A percentile compares a stretch with the other conserved stretches of the same genome.
Conservation (phyloP, 108 stramenopile species). For the Cylindrotheca closterium region DNA sequence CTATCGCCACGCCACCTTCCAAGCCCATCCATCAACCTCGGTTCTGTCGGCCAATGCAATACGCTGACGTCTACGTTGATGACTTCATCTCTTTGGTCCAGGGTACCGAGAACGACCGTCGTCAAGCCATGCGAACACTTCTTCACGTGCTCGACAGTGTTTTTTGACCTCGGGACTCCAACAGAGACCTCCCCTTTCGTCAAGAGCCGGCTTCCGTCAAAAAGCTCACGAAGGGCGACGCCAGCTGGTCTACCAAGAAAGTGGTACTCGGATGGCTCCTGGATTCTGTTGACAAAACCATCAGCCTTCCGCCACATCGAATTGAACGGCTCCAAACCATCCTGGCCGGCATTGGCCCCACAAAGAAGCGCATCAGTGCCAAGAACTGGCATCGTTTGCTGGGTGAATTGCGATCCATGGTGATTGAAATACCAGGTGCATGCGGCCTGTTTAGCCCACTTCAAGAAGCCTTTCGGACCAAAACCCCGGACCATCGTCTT, state of each 20-base stretch:
- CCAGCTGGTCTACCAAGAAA: too few species aligned
- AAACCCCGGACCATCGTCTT: too few species aligned
- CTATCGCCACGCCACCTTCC: too few species aligned
- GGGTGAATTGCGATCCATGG: too few species aligned
- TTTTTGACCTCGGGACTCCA: constrained; percentile 14
- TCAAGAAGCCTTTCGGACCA: too few species aligned
- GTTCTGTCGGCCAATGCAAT: constrained; percentile 3
- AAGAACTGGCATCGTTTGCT: too few species aligned
- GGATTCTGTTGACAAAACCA: too few species aligned
- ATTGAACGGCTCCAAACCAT: constrained; percentile 10
- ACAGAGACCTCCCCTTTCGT: constrained; percentile 20
- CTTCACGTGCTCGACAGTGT: constrained; percentile 34
- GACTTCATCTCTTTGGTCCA: constrained; percentile 37
- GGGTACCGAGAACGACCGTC: constrained; percentile 10
- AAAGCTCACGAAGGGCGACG: constrained; percentile 33
- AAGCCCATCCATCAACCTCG: background rate
- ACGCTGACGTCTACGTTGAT: constrained; percentile 45
- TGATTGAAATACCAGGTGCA: background rate
- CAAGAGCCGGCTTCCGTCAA: constrained; percentile 34
- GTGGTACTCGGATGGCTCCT: too few species aligned
- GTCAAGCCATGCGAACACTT: constrained; percentile 11
- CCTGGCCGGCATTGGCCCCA: too few species aligned
- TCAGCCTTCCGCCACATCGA: too few species aligned
- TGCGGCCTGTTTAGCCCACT: too few species aligned
- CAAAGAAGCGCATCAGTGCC: background rate